Base-by-base conservation (phyloP, 306 rosid species). In the Medicago arabica region DNA sequence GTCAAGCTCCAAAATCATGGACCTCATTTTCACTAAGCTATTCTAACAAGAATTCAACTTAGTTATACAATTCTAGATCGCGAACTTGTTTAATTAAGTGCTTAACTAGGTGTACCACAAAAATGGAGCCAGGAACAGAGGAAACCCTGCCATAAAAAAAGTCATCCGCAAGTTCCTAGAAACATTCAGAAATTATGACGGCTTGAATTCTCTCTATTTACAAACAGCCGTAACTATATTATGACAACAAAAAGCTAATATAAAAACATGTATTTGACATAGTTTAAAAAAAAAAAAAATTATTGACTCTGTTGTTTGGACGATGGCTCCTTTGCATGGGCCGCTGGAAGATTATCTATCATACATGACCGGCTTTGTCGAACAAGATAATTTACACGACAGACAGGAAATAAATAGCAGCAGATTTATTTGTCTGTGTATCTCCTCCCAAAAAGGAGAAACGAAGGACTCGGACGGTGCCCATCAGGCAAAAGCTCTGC, bases 361-460 rank as follows among this genome's bases (percentile, higher is more conserved):
- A 66, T 71, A 80, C 86, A 83, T 16, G 62, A 80, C 40, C 77
- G 78, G 75, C 72, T 85, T 79, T 77, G 74, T 46, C 43, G 69
- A 84, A 79, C 71, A 83, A 69, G 71, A 76, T 57, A 84, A 61
- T 82, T 57, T 87, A 83, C 87, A 86, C 16, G 80, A 75, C 72
- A 59, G 77, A 66, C 67, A 53, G 71, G 51, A 63, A 79, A 69
- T 78, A 78, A 49, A 72, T 41, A 67, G 23, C 76, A 83, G 79
- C 78, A 64, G 47, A 54, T 82, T 86, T 85, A 94, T 78, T 92
- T 81, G 77, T 91, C 86, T 23, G 90, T 62, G 17, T 81, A 85
- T 62, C 86, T 85, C 82, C 93, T 85, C 82, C 93, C 92, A 53
- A 92, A 95, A 62, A 90, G 89, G 83, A 90, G 78, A 79, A 87